These are phyloP conservation scores for Coprinopsis marcescibilis DNA, from an alignment of 768 basidiomycete genomes.

Conservation along the genomic window DNA sequence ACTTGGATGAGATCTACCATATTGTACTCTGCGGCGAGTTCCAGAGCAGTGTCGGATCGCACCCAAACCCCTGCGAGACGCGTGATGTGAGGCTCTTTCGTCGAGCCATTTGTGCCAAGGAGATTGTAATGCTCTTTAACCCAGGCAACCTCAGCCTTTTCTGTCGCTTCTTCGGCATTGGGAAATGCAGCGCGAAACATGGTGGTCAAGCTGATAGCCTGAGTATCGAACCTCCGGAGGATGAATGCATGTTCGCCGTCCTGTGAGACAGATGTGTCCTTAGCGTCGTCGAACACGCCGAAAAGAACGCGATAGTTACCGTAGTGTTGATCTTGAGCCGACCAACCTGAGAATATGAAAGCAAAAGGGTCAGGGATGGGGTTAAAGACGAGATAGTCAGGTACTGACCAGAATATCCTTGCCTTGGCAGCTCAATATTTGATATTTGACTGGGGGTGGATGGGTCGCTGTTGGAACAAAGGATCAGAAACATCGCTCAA, in stretches of 20 bases:
- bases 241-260: slow-evolving; percentile 86
- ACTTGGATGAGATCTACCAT: slow-evolving; percentile 55
- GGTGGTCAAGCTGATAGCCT: slow-evolving; percentile 86
- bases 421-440: slow-evolving; percentile 83
- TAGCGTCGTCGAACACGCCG: slow-evolving; percentile 9
- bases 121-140: slow-evolving; percentile 76
- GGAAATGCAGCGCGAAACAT: slow-evolving; percentile 97
- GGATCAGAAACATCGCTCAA: slow-evolving; percentile 11
- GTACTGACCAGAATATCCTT: slow-evolving; percentile 73
- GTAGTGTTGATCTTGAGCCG: slow-evolving; percentile 78
- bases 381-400: slow-evolving; percentile 10
- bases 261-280: slow-evolving; percentile 32
- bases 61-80: slow-evolving; percentile 92
- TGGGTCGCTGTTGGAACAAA: slow-evolving; percentile 21
- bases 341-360: slow-evolving; percentile 54
- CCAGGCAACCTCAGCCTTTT: slow-evolving; percentile 78
- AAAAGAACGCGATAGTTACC: slow-evolving; percentile 48
- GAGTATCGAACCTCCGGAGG: slow-evolving; percentile 88
- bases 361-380: not conserved
- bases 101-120: slow-evolving; percentile 68
- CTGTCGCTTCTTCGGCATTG: slow-evolving; percentile 65
- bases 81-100: slow-evolving; percentile 51
- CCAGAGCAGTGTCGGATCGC: slow-evolving; percentile 53
- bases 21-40: slow-evolving; percentile 62
- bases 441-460: slow-evolving; percentile 81